Evolutionary conservation across 768 basidiomycete genomes (phyloP).

Genomic region (Tephrocybe sp.): DNA sequence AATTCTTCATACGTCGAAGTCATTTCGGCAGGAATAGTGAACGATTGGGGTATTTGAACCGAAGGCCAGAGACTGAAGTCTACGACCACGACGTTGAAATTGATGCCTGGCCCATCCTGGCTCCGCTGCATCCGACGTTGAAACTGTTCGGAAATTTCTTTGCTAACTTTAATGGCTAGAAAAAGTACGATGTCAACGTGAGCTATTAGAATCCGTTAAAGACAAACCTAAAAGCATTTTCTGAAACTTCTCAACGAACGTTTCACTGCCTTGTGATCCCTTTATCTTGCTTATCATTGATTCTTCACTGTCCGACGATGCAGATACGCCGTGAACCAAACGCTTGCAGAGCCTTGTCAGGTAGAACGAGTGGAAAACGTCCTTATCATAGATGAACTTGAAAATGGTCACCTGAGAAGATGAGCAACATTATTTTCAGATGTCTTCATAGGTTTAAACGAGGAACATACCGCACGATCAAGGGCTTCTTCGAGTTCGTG

Average conservation of each 20-base stretch:
- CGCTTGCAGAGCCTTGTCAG: slow-evolving; percentile 91
- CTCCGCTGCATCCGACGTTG: slow-evolving; percentile 93
- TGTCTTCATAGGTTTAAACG: not conserved
- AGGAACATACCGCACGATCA: slow-evolving; percentile 73
- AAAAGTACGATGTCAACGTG: not conserved
- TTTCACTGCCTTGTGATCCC: slow-evolving; percentile 94
- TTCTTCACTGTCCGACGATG: slow-evolving; percentile 94
- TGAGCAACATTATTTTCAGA: not conserved
- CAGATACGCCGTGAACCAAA: slow-evolving; percentile 86
- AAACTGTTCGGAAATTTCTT: slow-evolving; percentile 93
- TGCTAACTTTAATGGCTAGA: slow-evolving; percentile 90
- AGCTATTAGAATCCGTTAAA: not conserved
- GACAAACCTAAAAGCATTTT: slow-evolving; percentile 91
- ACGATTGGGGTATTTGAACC: slow-evolving; percentile 54
- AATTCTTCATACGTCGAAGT: slow-evolving; percentile 87
- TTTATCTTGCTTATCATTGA: slow-evolving; percentile 98
- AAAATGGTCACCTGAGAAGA: slow-evolving; percentile 88
- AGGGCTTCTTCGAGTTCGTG: slow-evolving; percentile 87
- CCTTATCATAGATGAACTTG: slow-evolving; percentile 98
- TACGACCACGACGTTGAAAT: slow-evolving; percentile 89
- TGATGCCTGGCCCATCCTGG: no score
- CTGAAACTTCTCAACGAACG: slow-evolving; percentile 92
- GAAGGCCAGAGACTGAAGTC: slow-evolving; percentile 97
- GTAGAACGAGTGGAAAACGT: slow-evolving; percentile 98
- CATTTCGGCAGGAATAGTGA: slow-evolving; percentile 87